Evolutionary conservation across 768 basidiomycete species (phyloP), one percentile per base, ranked within the genome.

Genomic region (Xerocomus spinulosus): DNA sequence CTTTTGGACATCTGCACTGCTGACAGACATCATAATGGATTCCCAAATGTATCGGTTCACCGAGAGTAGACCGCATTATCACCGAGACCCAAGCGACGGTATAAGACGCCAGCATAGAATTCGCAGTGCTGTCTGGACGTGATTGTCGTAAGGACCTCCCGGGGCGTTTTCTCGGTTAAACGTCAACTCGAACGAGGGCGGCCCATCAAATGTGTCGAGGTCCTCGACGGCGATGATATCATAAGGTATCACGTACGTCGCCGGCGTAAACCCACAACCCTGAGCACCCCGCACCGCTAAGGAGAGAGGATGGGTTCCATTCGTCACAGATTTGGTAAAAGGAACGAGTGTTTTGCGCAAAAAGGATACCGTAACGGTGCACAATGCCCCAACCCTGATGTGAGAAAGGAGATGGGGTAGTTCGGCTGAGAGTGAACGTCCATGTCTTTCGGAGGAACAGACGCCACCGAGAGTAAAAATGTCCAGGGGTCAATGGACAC

Each of bases 391-490:
- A 44, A 14, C 46, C 46, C 46, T 47, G 46, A 40, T 39, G 45
- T 32, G 37, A 39, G 23, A 18, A 44, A 46, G 6, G 29, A 9
- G 17, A 33, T 14, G 38, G 44, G 35, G 23, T 32, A 46, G 33
- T 50, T 4, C 17, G 17, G 28, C 28, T 33, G 14, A 23, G 9
- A 29, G 18, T 23, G 26, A 28, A 28, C 26, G 6, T 28, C 26
- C 26, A 28, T 28, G 26, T 24, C 15, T 15, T 42, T 21, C 39
- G 26, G 39, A 45, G 25, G 26, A 30, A 14, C 9, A 30, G 29
- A 36, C 30, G 29, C 37, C 47, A 40, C 46, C 34, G 44, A 46
- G 29, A 25, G 49, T 25, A 42, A 26, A 46, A 48, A 45, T 42
- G 14, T 17, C 48, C 42, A 49, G 30, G 40, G 34, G 30, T 15